A percentile compares a stretch with the other conserved stretches of the same genome.
Conservation (phyloP, 2,329 filamentous ascomycete genomes). For the Pestalotiopsis sp. region DNA sequence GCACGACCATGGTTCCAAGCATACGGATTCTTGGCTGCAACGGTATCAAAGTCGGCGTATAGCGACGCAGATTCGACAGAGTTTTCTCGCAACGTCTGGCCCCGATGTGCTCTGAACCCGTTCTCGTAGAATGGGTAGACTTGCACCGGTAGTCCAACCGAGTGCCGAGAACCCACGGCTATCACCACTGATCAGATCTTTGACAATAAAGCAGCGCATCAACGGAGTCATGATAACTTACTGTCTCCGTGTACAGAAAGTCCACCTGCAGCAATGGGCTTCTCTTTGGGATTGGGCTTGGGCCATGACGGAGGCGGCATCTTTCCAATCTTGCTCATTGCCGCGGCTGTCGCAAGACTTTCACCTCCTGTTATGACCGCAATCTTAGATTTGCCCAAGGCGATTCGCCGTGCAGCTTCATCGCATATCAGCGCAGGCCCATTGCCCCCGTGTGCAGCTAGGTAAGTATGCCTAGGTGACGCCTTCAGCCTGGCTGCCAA, state of each 20-base stretch:
- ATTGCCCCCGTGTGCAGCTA: slow-evolving; percentile 59
- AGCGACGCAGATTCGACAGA: slow-evolving; percentile 59
- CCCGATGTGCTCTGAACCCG: slow-evolving; percentile 57
- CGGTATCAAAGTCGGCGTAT: slow-evolving; percentile 62
- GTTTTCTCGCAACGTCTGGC: slow-evolving; percentile 58
- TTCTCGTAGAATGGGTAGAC: slow-evolving; percentile 71
- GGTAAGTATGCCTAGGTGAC: not conserved
- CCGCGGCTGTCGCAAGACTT: slow-evolving; percentile 23
- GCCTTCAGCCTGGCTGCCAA: slow-evolving; percentile 47
- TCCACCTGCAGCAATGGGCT: slow-evolving; percentile 53
- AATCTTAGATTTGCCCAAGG: slow-evolving; percentile 54
- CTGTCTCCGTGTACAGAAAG: not conserved
- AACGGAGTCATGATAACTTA: not conserved
- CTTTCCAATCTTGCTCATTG: slow-evolving; percentile 34
- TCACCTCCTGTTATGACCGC: slow-evolving; percentile 48
- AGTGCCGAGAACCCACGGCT: slow-evolving; percentile 29
- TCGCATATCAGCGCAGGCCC: slow-evolving; percentile 66
- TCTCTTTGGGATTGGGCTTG: slow-evolving; percentile 44
- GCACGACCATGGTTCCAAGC: slow-evolving; percentile 60
- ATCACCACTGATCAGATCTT: slow-evolving; percentile 44
- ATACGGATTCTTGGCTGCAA: slow-evolving; percentile 54
- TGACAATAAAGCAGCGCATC: not conserved
- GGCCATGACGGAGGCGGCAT: slow-evolving; percentile 59
- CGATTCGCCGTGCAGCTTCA: slow-evolving; percentile 60
- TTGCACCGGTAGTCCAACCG: slow-evolving; percentile 64